phyloP scores from a whole-genome alignment of 1,284 basidiomycete species.

The Apiotrichum gracile region DNA sequence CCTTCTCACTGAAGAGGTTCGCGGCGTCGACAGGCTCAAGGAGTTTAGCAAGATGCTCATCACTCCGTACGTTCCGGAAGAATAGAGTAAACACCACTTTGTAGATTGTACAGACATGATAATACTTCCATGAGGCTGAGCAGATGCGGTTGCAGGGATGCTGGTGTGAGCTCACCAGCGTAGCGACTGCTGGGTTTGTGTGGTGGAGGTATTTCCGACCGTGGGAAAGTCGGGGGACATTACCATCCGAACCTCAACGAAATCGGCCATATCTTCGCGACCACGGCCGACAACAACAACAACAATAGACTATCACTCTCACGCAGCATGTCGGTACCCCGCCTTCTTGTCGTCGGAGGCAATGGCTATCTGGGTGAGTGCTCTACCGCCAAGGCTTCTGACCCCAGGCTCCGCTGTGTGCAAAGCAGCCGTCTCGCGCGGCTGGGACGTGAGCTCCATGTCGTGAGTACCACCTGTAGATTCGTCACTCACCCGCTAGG shows the following conservation, averaged over 20 bases:
- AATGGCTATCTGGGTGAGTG: slow-evolving; percentile 84
- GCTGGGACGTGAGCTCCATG: slow-evolving; percentile 81
- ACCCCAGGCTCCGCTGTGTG: slow-evolving; percentile 83
- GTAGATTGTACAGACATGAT: slow-evolving; percentile 2
- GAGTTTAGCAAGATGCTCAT: slow-evolving; percentile 63
- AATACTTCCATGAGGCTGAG: background rate
- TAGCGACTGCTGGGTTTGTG: no score
- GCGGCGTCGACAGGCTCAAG: slow-evolving; percentile 86
- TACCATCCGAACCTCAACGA: background rate
- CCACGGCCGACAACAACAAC: background rate
- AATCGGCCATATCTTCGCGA: no score
- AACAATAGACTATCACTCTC: background rate
- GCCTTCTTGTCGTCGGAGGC: slow-evolving; percentile 80
- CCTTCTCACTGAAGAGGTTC: slow-evolving; percentile 90
- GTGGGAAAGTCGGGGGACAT: background rate
- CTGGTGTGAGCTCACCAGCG: background rate
- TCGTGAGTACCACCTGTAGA: slow-evolving; percentile 53
- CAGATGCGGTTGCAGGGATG: background rate
- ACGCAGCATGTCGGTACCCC: slow-evolving; percentile 21
- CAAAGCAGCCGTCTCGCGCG: slow-evolving; percentile 71
- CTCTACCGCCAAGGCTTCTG: background rate
- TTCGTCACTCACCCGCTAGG: slow-evolving; percentile 48
- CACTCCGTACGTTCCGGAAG: slow-evolving; percentile 21
- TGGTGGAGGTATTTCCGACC: background rate
- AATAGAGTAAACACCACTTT: slow-evolving; percentile 14